Evolutionary conservation across 768 basidiomycete species (phyloP), one percentile per base, ranked within the genome.

Genomic region (Rhodotorula taiwanensis): DNA sequence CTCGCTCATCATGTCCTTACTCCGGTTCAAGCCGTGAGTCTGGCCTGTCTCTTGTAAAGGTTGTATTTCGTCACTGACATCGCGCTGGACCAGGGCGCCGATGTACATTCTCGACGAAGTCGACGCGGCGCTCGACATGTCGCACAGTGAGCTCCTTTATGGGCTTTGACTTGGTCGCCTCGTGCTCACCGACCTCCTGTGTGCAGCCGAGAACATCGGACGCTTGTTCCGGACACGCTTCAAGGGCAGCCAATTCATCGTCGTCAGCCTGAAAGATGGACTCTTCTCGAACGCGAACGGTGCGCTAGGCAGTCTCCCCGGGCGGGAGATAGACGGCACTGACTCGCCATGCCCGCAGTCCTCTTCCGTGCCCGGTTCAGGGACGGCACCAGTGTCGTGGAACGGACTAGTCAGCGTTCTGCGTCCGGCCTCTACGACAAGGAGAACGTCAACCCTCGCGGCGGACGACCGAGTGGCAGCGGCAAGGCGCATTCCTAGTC

Each of bases 41-140:
- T n/a, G 9, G 23, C 43, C 23, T 21, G 11, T 6, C 13, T 45
- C 14, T n/a, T 53, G 44, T 8, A 11, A 13, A 18, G n/a, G 18
- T 31, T 21, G 16, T 14, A 1, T 13, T 5, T 13, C 8, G 20
- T 50, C 28, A 15, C 30, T 48, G 21, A 61, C 52, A 13, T 2
- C 16, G 13, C 23, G 16, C 36, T 10, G 10, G 13, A 30, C 28
- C 28, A 64, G 63, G 20, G 93, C 94, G 21, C 94, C 92, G 4
- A 92, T 98, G 90, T 98, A 98, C 76, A 99, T 99, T 74, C 83
- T 99, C 14, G 95, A 99, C 77, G 95, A 99, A 77, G 94, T 99
- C 67, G 95, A 98, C 76, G 93, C 95, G 0, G 94, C 94, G 13
- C 82, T 98, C 31, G 95, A 99, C 77, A 79, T 98, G 18, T 93